Base-by-base conservation (phyloP, 2,329 filamentous ascomycete genomes). In the Sporothrix pseudoabietina region DNA sequence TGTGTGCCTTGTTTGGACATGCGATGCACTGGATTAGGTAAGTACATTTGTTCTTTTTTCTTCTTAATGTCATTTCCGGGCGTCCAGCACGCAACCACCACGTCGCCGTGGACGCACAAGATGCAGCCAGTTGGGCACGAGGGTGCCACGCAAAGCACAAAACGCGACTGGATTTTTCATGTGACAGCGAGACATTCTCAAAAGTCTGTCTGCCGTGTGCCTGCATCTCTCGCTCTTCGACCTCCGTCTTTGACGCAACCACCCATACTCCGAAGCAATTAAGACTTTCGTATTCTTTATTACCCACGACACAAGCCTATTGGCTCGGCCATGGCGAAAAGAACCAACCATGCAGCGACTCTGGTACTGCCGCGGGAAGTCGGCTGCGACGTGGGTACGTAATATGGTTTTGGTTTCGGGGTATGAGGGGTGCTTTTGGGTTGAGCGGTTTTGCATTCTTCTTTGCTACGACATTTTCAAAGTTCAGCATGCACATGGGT, bases 331-430 rank as follows among this genome's bases (percentile, higher is more conserved):
- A 52, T 32, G 9, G 65, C 16, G 35, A 52, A 5, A n/a, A 35
- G 14, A 55, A 26, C 44, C 65, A 32, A 26, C 41, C 26, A 19
- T 35, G 65, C 39, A 65, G 39, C 61, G 41, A 30, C 22, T 30
- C 30, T n/a, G 61, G 61, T 66, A 30, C 61, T 14, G 39, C 61
- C 61, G 39, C 61, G 61, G 61, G 61, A 47, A 44, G 61, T 66
- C 61, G 39, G 39, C 61, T 66, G 61, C 39, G 10, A 30, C 61
- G n/a, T 66, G 22, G 39, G 12, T 9, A 55, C 12, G 52, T 55
- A 4, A 26, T 55, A 12, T 26, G 59, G 19, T 22, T 44, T 47
- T 30, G 35, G 19, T 47, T 12, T 16, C 12, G 44, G 44, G 44
- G 14, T 2, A 3, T 49, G 44, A 16, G 14, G 44, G 44, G 12